Conservation (phyloP, 2,329 filamentous ascomycete species). For the Botrytis squamosa region DNA sequence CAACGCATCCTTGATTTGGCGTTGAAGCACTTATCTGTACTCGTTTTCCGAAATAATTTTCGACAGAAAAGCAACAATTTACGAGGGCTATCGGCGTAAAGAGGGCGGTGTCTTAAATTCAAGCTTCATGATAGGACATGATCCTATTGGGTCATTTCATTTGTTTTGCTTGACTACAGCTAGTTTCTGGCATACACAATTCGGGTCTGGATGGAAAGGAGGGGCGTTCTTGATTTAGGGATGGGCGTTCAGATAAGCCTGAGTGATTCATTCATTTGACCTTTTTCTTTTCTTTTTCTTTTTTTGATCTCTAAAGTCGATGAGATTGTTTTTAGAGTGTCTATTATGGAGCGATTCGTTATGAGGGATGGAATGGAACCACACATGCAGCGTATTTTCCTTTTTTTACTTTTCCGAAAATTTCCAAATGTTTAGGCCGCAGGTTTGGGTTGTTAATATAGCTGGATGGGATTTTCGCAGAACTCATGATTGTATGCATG, state of each 20-base stretch:
- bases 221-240: constrained; percentile 5
- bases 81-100: constrained; percentile 9
- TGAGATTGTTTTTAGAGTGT: constrained; percentile 10
- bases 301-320: background rate
- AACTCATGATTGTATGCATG: constrained; percentile 7
- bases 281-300: background rate
- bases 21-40: background rate
- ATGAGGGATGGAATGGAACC: background rate
- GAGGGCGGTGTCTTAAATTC: background rate
- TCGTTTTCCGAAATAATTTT: background rate
- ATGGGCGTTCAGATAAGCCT: constrained; percentile 10
- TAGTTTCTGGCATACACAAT: constrained; percentile 6
- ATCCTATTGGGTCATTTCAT: background rate
- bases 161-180: background rate
- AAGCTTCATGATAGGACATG: background rate
- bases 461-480: background rate
- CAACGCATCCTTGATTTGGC: constrained; percentile 3
- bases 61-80: constrained; percentile 5
- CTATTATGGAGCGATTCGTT: constrained; percentile 6
- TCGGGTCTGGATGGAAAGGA: background rate
- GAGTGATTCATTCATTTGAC: background rate
- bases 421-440: background rate
- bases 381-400: background rate
- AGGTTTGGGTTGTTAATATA: constrained; percentile 1
- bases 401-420: background rate